Conservation (phyloP, 768 basidiomycete genomes). For the Tulasnella sp. region DNA sequence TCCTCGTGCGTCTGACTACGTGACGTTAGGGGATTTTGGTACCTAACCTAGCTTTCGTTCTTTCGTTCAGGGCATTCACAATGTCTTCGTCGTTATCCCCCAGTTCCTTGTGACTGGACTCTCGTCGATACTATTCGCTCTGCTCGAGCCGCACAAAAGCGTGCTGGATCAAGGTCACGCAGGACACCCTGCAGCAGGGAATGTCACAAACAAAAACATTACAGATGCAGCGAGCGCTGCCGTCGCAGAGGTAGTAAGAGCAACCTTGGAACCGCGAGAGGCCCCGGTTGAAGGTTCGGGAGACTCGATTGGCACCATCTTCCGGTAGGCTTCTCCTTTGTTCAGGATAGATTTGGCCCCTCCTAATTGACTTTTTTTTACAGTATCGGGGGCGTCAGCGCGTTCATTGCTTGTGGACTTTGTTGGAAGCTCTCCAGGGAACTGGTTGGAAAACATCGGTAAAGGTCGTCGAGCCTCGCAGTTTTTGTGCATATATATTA, state of each 20-base stretch:
- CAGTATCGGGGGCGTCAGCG: conserved; percentile 35
- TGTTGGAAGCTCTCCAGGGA: conserved; percentile 35
- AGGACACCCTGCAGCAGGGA: conserved; percentile 30
- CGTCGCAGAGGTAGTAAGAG: background rate
- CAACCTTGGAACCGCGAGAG: conserved; percentile 13
- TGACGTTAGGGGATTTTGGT: too few relatives aligned
- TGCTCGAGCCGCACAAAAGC: conserved; percentile 64
- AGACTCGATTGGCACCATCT: conserved; percentile 37
- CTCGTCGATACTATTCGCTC: conserved; percentile 81
- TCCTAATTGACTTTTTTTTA: background rate
- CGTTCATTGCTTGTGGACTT: conserved; percentile 31
- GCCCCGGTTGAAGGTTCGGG: conserved; percentile 29
- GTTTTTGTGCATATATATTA: background rate
- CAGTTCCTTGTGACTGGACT: conserved; percentile 69
- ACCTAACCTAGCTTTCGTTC: background rate
- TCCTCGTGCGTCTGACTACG: conserved; percentile 58
- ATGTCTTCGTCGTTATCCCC: conserved; percentile 90
- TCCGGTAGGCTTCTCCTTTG: conserved; percentile 19
- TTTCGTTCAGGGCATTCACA: conserved; percentile 80
- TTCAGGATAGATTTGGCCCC: background rate
- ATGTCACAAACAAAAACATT: conserved; percentile 24
- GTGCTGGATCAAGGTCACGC: conserved; percentile 31
- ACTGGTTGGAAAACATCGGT: conserved; percentile 26
- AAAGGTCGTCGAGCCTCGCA: background rate
- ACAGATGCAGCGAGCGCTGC: background rate